Base-by-base conservation (phyloP, 2,329 filamentous ascomycete genomes). In the Aspergillaceae sp. region DNA sequence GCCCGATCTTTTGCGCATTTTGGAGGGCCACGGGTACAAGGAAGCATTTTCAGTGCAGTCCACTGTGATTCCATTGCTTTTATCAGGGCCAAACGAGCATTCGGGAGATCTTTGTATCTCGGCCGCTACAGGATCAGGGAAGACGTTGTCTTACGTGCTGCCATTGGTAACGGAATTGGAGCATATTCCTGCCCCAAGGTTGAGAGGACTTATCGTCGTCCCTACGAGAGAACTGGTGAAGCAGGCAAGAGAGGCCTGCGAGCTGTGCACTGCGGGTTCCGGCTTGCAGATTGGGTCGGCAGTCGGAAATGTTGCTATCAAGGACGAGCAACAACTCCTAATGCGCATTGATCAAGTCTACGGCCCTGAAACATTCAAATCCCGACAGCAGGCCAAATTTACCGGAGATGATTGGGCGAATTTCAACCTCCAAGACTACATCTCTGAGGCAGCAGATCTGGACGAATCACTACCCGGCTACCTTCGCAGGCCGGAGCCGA, bases 91-190 rank as follows among this genome's bases (percentile, higher is more conserved):
- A 37, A 73, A 77, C 46, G 71, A 77, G 33, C 76, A 81, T 33
- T 70, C 78, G 1, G 86, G 87, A 4, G 92, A 98, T 63, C 68
- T 98, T 4, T 84, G 94, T 40, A 83, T 98, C 2, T 92, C 89
- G 5, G 92, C 94, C 0, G 86, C 91, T 1, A 98, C 92, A 0
- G 92, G 92, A 6, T 97, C 92, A 0, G 92, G 92, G 47, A 98
- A 98, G 64, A 98, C 92, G 0, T 67, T 98, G 10, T 86, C 91
- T 0, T 98, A 98, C 59, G 80, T 91, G 0, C 71, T 98, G 2
- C 92, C 92, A 0, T 81, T 98, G 48, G 77, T 94, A 3, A 80
- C 88, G 40, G 82, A 84, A 43, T 72, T 98, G 42, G 83, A 84
- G 53, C 73, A 78, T 30, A 76, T 77, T 9, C 70, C 71, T 26